Conservation (phyloP, 768 basidiomycete species). For the Russula griseocarnosa region DNA sequence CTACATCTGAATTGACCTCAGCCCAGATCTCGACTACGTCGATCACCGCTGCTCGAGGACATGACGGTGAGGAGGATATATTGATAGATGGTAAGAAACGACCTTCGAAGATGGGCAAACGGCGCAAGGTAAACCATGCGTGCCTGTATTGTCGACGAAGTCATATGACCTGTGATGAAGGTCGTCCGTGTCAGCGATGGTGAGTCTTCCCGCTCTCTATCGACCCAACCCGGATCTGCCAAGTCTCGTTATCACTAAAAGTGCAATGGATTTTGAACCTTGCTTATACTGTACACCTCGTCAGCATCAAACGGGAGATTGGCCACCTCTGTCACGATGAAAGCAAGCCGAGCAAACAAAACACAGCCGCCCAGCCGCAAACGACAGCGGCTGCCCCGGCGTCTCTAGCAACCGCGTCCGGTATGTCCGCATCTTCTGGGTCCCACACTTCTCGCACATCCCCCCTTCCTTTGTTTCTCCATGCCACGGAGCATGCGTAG, state of each 20-base stretch:
- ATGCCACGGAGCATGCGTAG: background rate
- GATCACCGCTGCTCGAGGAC: background rate
- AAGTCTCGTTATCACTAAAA: conserved; percentile 12
- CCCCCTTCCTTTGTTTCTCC: background rate
- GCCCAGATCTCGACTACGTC: conserved; percentile 3
- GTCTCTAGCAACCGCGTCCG: background rate
- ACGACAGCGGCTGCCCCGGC: conserved; percentile 28
- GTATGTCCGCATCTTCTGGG: conserved; percentile 8
- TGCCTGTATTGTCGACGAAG: conserved; percentile 90
- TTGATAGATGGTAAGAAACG: conserved; percentile 39
- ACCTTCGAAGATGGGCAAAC: conserved; percentile 47
- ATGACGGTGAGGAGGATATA: conserved; percentile 34
- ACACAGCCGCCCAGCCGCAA: conserved; percentile 39
- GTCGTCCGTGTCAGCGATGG: conserved; percentile 90
- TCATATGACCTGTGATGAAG: conserved; percentile 91
- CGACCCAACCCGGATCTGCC: background rate
- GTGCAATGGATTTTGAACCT: conserved; percentile 7
- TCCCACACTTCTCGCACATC: background rate
- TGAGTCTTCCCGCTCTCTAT: conserved; percentile 43
- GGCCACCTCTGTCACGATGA: conserved; percentile 93
- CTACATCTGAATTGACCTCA: conserved; percentile 7
- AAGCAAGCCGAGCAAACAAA: conserved; percentile 43
- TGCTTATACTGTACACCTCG: conserved; percentile 11
- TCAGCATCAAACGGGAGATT: conserved; percentile 92
- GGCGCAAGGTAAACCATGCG: conserved; percentile 88